These are phyloP conservation scores for Cystobasidiaceae sp. DNA, from an alignment of 1,284 basidiomycete genomes.

Conservation along the genomic window DNA sequence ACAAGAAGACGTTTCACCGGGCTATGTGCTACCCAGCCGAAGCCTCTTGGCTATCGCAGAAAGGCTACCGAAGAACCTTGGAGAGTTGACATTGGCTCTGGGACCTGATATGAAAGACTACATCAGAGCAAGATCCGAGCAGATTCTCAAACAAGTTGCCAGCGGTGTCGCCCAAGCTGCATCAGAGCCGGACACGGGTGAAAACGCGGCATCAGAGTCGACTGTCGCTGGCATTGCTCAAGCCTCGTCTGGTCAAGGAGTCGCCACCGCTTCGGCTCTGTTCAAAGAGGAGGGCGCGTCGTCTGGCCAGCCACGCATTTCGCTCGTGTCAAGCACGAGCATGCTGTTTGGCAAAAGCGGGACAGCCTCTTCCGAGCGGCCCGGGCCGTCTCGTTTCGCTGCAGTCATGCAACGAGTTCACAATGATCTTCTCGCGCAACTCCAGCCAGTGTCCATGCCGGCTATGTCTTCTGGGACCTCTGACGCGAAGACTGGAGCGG, in stretches of 20 bases:
- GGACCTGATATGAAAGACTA: slow-evolving; percentile 9
- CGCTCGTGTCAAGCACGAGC: no score
- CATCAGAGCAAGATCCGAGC: neutral
- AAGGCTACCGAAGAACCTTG: slow-evolving; percentile 52
- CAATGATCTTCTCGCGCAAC: slow-evolving; percentile 30
- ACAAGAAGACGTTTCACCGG: slow-evolving; percentile 78
- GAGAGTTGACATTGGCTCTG: slow-evolving; percentile 33
- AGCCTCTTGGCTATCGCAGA: slow-evolving; percentile 65
- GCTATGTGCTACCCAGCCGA: slow-evolving; percentile 70
- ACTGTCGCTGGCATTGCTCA: neutral
- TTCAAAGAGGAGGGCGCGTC: no score
- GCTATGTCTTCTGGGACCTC: slow-evolving; percentile 39
- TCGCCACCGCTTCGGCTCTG: neutral
- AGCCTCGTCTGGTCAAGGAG: neutral
- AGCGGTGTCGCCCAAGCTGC: neutral
- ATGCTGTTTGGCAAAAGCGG: neutral
- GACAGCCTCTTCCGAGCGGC: slow-evolving; percentile 46
- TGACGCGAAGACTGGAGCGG: slow-evolving; percentile 46
- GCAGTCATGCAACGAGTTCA: slow-evolving; percentile 10
- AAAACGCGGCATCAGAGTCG: neutral
- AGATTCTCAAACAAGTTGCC: neutral
- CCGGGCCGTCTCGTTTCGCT: slow-evolving; percentile 55
- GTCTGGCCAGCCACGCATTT: no score
- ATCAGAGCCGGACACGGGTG: neutral
- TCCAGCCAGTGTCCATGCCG: slow-evolving; percentile 24